These are phyloP conservation scores for Ulota crispa DNA, from an alignment of 225 moss, liverwort and hornwort genomes.

Conservation along the genomic window DNA sequence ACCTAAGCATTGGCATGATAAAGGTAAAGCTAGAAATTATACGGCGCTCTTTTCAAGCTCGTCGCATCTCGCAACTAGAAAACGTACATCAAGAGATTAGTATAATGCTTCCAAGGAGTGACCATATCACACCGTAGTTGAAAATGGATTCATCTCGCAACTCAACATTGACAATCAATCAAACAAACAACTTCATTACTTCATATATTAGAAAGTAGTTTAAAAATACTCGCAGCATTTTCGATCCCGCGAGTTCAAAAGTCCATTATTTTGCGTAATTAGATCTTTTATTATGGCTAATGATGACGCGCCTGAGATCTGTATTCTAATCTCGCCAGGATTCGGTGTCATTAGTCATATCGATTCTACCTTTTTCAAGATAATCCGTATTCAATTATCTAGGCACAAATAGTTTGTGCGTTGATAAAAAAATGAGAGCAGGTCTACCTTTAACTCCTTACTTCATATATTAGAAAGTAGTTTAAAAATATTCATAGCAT, in stretches of 20 bases:
- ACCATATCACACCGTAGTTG: not conserved
- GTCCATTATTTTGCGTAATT: too few relatives aligned
- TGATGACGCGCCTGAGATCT: too few relatives aligned
- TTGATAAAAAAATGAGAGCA: not conserved
- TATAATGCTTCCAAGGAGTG: not conserved
- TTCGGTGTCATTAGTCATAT: too few relatives aligned
- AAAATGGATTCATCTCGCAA: not conserved
- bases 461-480: not conserved
- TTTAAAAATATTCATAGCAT: too few relatives aligned
- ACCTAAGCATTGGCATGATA: not conserved
- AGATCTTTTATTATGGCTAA: too few relatives aligned
- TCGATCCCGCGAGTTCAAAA: too few relatives aligned
- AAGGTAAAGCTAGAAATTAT: not conserved
- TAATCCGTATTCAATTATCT: too few relatives aligned
- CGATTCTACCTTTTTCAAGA: too few relatives aligned
- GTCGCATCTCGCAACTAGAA: not conserved
- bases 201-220: not conserved
- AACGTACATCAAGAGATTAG: not conserved
- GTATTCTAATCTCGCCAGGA: too few relatives aligned
- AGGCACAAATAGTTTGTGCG: too few relatives aligned
- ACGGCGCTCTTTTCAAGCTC: not conserved
- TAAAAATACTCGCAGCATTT: too few relatives aligned
- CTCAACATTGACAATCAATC: not conserved
- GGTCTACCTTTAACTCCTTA: not conserved
- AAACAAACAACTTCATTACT: not conserved